phyloP scores from a whole-genome alignment of 2,329 filamentous ascomycete species.

The Colletotrichum somersetense region DNA sequence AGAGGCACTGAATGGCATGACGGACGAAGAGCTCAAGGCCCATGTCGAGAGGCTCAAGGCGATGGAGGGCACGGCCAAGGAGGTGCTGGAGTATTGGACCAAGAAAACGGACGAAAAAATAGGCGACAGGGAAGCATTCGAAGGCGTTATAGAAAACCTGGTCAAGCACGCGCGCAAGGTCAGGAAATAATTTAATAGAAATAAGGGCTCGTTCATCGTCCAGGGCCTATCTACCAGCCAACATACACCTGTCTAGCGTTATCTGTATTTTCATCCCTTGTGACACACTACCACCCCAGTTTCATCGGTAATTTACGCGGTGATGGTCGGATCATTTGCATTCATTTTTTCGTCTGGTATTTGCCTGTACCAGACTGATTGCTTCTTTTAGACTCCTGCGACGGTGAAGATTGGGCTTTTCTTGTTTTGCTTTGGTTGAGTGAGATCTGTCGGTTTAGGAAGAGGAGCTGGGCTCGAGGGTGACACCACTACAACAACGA shows the following conservation, averaged over 20 bases:
- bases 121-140: constrained; percentile 92
- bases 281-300: constrained; percentile 15
- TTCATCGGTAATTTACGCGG: constrained; percentile 25
- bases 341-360: constrained; percentile 41
- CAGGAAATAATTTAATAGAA: constrained; percentile 69
- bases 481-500: constrained; percentile 62
- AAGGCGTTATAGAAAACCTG: constrained; percentile 96
- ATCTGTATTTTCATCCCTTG: constrained; percentile 17
- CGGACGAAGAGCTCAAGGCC: constrained; percentile 77
- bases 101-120: constrained; percentile 87
- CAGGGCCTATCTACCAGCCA: constrained; percentile 40
- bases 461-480: constrained; percentile 62
- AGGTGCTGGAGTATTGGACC: constrained; percentile 89
- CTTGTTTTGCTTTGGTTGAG: constrained; percentile 29
- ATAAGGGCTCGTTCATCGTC: constrained; percentile 32
- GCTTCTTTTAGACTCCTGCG: constrained; percentile 39
- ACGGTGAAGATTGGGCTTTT: constrained; percentile 39
- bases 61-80: constrained; percentile 78
- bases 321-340: constrained; percentile 34
- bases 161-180: constrained; percentile 92
- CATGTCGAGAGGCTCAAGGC: constrained; percentile 79
- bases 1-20: constrained; percentile 84
- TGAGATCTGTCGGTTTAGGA: constrained; percentile 50
- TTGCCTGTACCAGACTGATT: constrained; percentile 34
- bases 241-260: constrained; percentile 30